A percentile compares a stretch with the other conserved stretches of the same genome.
Evolutionary conservation across 2,329 filamentous ascomycete genomes (phyloP).

Genomic region (Clonostachys sp.): DNA sequence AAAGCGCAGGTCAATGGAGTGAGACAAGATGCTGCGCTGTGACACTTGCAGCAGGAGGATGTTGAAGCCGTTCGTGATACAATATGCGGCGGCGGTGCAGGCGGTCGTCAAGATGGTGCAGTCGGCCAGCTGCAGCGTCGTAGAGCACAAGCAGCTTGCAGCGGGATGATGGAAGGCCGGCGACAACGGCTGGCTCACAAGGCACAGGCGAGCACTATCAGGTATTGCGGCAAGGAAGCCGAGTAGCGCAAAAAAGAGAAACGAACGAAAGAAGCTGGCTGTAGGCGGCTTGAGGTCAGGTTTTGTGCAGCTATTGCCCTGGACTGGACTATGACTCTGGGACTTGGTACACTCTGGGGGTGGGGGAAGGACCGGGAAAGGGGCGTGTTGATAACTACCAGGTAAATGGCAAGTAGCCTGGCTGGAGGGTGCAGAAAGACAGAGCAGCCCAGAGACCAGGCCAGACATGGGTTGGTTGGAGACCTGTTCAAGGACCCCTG

Average conservation of each 20-base stretch:
- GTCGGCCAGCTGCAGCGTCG: conserved; percentile 40
- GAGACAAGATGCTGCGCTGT: conserved; percentile 47
- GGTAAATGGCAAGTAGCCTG: too few species aligned
- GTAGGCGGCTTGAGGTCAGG: conserved; percentile 33
- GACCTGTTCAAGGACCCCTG: too few species aligned
- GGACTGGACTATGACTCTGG: too few species aligned
- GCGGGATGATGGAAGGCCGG: background rate
- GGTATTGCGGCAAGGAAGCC: background rate
- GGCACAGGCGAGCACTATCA: background rate
- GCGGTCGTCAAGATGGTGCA: conserved; percentile 36
- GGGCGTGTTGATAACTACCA: too few species aligned
- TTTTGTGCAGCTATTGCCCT: conserved; percentile 42
- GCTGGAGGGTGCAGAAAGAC: too few species aligned
- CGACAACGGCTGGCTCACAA: background rate
- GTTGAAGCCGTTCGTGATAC: conserved; percentile 40
- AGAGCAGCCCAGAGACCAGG: too few species aligned
- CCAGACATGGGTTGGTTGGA: too few species aligned
- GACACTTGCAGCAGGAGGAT: conserved; percentile 40
- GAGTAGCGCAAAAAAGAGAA: conserved; percentile 4
- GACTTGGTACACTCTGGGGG: too few species aligned
- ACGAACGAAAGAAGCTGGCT: conserved; percentile 20
- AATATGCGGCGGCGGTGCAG: conserved; percentile 35
- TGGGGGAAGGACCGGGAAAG: too few species aligned
- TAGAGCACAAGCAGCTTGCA: too few species aligned
- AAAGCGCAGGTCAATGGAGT: conserved; percentile 15